These are phyloP conservation scores for Capsella bursapastoris DNA, from an alignment of 345 rosid species.

Conservation along the genomic window DNA sequence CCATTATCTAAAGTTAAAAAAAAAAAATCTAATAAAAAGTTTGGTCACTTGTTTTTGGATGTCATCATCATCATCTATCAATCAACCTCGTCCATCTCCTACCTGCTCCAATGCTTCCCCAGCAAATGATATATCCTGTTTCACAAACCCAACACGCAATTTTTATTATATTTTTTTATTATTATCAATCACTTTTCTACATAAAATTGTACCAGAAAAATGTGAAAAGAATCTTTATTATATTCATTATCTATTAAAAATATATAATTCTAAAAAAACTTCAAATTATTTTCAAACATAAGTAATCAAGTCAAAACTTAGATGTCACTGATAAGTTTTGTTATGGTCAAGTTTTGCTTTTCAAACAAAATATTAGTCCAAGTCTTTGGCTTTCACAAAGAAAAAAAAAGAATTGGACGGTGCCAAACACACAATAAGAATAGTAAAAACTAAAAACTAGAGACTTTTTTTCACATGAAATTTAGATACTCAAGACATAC, in stretches of 20 bases:
- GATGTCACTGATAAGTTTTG: neutral
- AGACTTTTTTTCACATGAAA: neutral
- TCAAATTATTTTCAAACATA: neutral
- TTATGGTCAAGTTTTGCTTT: constrained; percentile 17
- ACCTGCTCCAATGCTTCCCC: constrained; percentile 47
- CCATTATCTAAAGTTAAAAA: constrained; percentile 38
- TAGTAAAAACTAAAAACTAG: neutral
- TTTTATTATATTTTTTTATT: neutral
- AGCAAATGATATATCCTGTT: constrained; percentile 45
- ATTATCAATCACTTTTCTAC: neutral
- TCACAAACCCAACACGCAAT: constrained; percentile 35
- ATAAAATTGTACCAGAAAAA: neutral
- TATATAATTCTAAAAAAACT: neutral
- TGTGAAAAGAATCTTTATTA: neutral
- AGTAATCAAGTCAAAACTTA: neutral
- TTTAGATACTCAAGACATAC: neutral
- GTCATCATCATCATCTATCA: constrained; percentile 41
- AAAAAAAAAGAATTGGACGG: constrained; percentile 19
- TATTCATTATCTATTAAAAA: no score
- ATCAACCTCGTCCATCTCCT: constrained; percentile 42
- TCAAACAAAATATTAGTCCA: constrained; percentile 15
- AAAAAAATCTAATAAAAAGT: constrained; percentile 31
- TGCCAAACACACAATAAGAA: constrained; percentile 32
- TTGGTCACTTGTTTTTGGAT: constrained; percentile 35
- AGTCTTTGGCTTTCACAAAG: constrained; percentile 10